A percentile compares a stretch with the other conserved stretches of the same genome.
These are phyloP conservation scores for Globisporangium parvum DNA, from an alignment of 352 stramenopile species.

Conservation along the genomic window DNA sequence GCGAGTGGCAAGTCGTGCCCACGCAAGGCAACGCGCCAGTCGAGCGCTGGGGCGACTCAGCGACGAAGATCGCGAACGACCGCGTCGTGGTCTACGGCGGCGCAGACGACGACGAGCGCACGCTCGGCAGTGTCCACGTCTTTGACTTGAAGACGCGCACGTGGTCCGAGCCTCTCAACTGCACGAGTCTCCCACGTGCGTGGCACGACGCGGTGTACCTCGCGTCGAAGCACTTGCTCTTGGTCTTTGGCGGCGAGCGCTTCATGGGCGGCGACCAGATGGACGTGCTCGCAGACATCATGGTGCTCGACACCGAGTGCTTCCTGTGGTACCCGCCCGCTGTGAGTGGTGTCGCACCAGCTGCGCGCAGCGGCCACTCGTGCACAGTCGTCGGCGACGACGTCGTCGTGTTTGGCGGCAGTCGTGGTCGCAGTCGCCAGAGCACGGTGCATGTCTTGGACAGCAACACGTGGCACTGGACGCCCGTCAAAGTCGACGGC, in stretches of 20 bases:
- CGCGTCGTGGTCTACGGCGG: conserved; percentile 90
- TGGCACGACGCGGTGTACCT: conserved; percentile 92
- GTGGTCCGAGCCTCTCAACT: conserved; percentile 87
- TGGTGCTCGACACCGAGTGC: conserved; percentile 92
- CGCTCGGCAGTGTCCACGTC: conserved; percentile 82
- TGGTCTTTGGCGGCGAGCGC: conserved; percentile 92
- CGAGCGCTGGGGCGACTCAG: conserved; percentile 88
- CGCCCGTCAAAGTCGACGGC: conserved; percentile 77
- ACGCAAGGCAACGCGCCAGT: conserved; percentile 23
- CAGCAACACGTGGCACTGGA: conserved; percentile 88
- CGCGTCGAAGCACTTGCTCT: conserved; percentile 79
- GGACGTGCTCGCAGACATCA: conserved; percentile 74
- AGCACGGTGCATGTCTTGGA: conserved; percentile 74
- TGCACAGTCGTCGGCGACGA: conserved; percentile 71
- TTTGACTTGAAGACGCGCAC: conserved; percentile 68
- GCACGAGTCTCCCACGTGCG: conserved; percentile 78
- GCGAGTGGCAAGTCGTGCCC: conserved; percentile 36
- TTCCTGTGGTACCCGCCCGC: conserved; percentile 92
- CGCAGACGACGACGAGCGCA: conserved; percentile 80
- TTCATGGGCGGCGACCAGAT: conserved; percentile 47
- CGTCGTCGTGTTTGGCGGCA: conserved; percentile 78
- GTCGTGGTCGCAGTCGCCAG: conserved; percentile 58
- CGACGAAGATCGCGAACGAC: conserved; percentile 83
- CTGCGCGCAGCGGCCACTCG: conserved; percentile 63
- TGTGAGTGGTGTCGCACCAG: conserved; percentile 59